Evolutionary conservation across 2,329 filamentous ascomycete genomes (phyloP).

Genomic region (Colletotrichum abscissum): DNA sequence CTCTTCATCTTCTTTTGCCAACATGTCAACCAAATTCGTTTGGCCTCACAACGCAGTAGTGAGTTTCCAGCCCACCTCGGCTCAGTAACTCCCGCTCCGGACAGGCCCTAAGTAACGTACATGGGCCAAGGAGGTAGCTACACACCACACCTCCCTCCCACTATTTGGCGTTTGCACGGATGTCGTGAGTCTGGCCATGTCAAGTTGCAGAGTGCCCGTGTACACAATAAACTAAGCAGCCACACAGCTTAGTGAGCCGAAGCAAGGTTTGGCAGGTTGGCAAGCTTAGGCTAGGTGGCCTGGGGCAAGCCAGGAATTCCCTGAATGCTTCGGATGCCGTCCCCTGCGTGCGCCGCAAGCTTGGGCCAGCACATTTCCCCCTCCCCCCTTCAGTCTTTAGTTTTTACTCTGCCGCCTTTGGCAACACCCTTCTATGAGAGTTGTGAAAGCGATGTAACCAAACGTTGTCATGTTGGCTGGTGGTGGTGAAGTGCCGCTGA

Average conservation of each 20-base stretch:
- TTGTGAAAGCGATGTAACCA: constrained; percentile 4
- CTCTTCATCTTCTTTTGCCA: constrained; percentile 4
- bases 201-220: background rate
- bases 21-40: background rate
- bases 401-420: background rate
- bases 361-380: background rate
- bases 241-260: background rate
- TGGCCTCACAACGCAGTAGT: background rate
- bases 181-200: background rate
- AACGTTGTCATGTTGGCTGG: background rate
- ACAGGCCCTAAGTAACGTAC: constrained; percentile 6
- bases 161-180: background rate
- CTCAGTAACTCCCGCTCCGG: constrained; percentile 2
- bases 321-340: background rate
- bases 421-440: background rate
- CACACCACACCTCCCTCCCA: background rate
- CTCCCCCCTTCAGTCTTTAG: background rate
- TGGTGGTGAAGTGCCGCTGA: constrained; percentile 14
- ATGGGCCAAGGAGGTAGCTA: background rate
- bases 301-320: background rate
- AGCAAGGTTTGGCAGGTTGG: background rate
- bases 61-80: constrained; percentile 7
- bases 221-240: background rate
- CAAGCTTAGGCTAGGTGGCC: background rate
- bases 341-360: background rate